A percentile compares a stretch with the other conserved stretches of the same genome.
Conservation (phyloP, 352 stramenopile genomes). For the Phytophthora lateralis region DNA sequence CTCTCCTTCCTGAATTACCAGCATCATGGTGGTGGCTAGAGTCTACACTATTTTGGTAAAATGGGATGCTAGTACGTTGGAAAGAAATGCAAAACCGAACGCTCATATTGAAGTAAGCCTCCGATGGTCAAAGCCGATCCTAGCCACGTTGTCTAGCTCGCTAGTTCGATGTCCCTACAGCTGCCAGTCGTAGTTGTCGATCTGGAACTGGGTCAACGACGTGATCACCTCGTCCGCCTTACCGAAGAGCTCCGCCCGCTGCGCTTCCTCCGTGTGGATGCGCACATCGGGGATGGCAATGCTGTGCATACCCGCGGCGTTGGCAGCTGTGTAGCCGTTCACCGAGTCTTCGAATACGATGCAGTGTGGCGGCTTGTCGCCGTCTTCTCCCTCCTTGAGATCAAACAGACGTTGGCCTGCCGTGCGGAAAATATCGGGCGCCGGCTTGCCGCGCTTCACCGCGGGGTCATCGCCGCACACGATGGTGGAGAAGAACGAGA, state of each 20-base stretch:
- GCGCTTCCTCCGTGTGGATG: constrained; percentile 55
- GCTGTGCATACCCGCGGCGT: constrained; percentile 68
- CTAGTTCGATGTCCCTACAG: constrained; percentile 15
- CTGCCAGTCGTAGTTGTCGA: constrained; percentile 60
- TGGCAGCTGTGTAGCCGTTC: constrained; percentile 65
- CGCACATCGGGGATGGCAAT: constrained; percentile 75
- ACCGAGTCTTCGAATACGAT: constrained; percentile 85
- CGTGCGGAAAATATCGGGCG: constrained; percentile 82
- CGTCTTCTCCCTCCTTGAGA: constrained; percentile 36
- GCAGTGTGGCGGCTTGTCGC: constrained; percentile 43
- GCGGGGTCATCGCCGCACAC: constrained; percentile 79
- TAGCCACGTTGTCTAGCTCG: constrained; percentile 3
- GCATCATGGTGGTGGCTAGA: background rate
- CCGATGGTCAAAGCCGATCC: background rate
- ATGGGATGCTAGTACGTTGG: background rate
- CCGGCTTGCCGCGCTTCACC: constrained; percentile 73
- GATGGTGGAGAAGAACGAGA: constrained; percentile 75
- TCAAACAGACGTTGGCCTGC: constrained; percentile 62
- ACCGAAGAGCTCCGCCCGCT: constrained; percentile 54
- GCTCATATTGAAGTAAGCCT: constrained; percentile 27
- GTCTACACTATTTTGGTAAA: constrained; percentile 24
- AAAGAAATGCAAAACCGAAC: constrained; percentile 10
- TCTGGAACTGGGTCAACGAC: constrained; percentile 64
- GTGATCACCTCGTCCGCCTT: constrained; percentile 69
- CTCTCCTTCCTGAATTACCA: background rate